Base-by-base conservation (phyloP, 768 basidiomycete species). In the Dendrothele bispora region DNA sequence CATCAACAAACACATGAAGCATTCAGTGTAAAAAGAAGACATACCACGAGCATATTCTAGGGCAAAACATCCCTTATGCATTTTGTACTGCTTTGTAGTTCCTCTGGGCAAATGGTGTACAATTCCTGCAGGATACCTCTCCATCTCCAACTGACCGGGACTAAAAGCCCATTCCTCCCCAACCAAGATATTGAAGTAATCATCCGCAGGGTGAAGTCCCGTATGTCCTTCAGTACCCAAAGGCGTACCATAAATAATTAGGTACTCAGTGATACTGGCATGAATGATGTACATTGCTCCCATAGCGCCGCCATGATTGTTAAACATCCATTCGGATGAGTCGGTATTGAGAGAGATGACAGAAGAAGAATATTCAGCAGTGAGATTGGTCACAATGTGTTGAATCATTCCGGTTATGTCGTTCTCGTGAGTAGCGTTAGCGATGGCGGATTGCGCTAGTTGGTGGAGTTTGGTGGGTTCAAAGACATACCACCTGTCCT, bases 231-330 rank as follows among this genome's bases (percentile, higher is more conserved):
- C 97, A 2, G 95, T 98, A 8, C 97, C 97, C 8, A 98, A 76
- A 0, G 97, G 93, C 1, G 95, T 95, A 4, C 97, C 95, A 54
- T 97, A 97, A 56, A 98, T 86, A 64, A 93, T 93, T 56, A 92
- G 80, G 71, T 95, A 99, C 72, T 99, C 97, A 8, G 95, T 98
- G 58, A 99, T 86, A 69, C 84, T 88, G 15, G 95, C 92, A 60
- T 98, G 97, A 54, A 98, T 91, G 68, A 98, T 79, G 65, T 94
- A 97, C 95, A 99, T 98, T 27, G 86, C 86, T 35, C 94, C 94
- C 95, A 95, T 98, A 1, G 94, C 94, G 50, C 97, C 97, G 10
- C 95, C 97, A 1, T 95, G 95, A 58, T 98, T 98, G 74, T 84
- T 98, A 69, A 95, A 89, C 21, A 97, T 81, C 95, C 95, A 98